Evolutionary conservation across 2,329 filamentous ascomycete genomes (phyloP).

Genomic region (Aspergillus fructus): DNA sequence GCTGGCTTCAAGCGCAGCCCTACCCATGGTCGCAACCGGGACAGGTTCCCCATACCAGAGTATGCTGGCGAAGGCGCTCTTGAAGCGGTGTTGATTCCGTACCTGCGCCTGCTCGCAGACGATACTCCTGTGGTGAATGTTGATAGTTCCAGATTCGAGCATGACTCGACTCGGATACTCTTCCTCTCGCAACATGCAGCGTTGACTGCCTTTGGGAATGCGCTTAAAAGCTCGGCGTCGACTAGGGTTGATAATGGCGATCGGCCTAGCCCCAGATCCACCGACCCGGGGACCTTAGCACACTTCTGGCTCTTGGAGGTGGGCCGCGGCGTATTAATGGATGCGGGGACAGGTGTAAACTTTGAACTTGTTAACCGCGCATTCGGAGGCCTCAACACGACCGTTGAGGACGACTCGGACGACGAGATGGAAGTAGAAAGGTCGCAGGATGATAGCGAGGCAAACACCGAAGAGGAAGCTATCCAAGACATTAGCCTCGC

Average conservation of each 20-base stretch:
- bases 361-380: conserved; percentile 59
- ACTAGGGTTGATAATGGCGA: conserved; percentile 32
- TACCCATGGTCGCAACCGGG: conserved; percentile 38
- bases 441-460: conserved; percentile 50
- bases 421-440: conserved; percentile 44
- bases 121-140: conserved; percentile 54
- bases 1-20: conserved; percentile 55
- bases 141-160: conserved; percentile 59
- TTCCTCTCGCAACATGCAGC: conserved; percentile 56
- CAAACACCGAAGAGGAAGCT: conserved; percentile 46
- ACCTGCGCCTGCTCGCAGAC: conserved; percentile 55
- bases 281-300: conserved; percentile 34
- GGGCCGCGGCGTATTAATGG: conserved; percentile 59
- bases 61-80: conserved; percentile 53
- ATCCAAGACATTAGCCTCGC: conserved; percentile 29
- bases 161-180: conserved; percentile 52
- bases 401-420: conserved; percentile 37
- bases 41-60: conserved; percentile 54
- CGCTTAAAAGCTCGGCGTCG: conserved; percentile 51
- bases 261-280: conserved; percentile 25
- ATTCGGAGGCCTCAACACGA: conserved; percentile 59
- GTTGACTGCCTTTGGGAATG: conserved; percentile 56
- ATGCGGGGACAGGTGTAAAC: conserved; percentile 55
- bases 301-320: conserved; percentile 62
- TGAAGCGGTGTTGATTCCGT: conserved; percentile 58